Percentiles rank a stretch among this genome's conserved stretches.
phyloP scores from a whole-genome alignment of 2,329 filamentous ascomycete species.

The Grosmannia clavigera region DNA sequence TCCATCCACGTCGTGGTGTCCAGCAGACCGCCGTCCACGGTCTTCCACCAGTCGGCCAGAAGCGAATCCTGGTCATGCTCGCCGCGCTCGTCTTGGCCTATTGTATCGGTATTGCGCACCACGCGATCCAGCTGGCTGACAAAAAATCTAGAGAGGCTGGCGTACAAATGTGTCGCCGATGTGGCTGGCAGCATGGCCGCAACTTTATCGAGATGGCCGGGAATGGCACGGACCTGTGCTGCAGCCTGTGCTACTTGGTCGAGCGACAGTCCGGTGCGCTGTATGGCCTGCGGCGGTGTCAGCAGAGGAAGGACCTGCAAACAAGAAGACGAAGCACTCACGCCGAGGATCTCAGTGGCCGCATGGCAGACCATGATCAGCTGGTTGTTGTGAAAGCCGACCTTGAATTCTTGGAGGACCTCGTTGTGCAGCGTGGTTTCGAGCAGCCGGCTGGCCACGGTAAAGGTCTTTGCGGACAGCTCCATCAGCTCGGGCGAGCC shows the following conservation, averaged over 20 bases:
- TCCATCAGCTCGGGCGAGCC: slow-evolving; percentile 10
- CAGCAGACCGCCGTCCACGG: slow-evolving; percentile 9
- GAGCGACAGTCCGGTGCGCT: slow-evolving; percentile 9
- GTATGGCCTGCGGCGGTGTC: slow-evolving; percentile 4
- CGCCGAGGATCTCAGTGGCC: slow-evolving; percentile 13
- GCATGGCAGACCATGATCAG: slow-evolving; percentile 17
- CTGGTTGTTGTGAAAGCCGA: slow-evolving; percentile 17
- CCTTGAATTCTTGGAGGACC: slow-evolving; percentile 9
- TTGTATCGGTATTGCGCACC: slow-evolving; percentile 8
- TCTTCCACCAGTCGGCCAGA: slow-evolving; percentile 12
- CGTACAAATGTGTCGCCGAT: slow-evolving; percentile 11
- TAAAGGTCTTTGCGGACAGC: slow-evolving; percentile 9
- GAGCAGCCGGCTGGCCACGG: slow-evolving; percentile 10
- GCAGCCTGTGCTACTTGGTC: slow-evolving; percentile 8
- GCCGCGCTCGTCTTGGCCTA: slow-evolving; percentile 2
- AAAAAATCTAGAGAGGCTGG: slow-evolving; percentile 10
- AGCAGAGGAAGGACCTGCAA: background rate
- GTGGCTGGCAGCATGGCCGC: slow-evolving; percentile 10
- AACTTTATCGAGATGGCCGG: slow-evolving; percentile 10
- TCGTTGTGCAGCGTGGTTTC: slow-evolving; percentile 11
- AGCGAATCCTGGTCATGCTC: slow-evolving; percentile 10
- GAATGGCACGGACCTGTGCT: slow-evolving; percentile 8
- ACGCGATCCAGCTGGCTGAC: slow-evolving; percentile 11
- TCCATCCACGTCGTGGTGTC: slow-evolving; percentile 13
- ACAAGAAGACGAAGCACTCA: background rate